Conservation (phyloP, 2,329 filamentous ascomycete species). For the Xylariaceae sp. region DNA sequence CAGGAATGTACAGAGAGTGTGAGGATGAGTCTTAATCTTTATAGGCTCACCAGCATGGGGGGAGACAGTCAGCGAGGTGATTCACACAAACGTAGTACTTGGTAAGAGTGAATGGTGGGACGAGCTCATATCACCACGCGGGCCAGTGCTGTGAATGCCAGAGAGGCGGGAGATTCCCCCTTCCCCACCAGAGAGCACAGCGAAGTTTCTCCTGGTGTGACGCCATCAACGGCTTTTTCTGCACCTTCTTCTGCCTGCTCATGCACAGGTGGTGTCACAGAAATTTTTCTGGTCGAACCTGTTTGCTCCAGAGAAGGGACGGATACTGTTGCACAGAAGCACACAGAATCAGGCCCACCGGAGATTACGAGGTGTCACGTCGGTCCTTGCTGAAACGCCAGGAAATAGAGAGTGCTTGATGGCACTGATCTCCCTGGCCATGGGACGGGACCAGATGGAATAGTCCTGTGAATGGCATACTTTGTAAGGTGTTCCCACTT, state of each 20-base stretch:
- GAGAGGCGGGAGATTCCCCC: not conserved
- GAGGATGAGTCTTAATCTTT: too few species aligned
- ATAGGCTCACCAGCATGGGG: too few species aligned
- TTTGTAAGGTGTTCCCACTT: too few species aligned
- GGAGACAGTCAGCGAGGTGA: too few species aligned
- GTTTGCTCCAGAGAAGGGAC: constrained; percentile 19
- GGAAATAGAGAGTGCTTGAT: not conserved
- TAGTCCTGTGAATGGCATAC: too few species aligned
- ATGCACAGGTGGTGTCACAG: constrained; percentile 2
- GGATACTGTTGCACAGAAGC: constrained; percentile 18
- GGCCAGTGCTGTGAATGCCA: not conserved
- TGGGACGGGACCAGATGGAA: too few species aligned
- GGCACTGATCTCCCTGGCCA: too few species aligned
- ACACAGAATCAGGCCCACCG: constrained; percentile 13
- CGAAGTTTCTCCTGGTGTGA: constrained; percentile 7
- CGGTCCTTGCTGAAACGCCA: constrained; percentile 20
- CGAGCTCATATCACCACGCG: constrained; percentile 2
- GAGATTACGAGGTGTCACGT: constrained; percentile 26
- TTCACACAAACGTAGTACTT: not conserved
- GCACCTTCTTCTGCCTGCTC: constrained; percentile 7
- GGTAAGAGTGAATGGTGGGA: constrained; percentile 1
- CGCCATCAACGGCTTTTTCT: constrained; percentile 14
- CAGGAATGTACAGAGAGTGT: too few species aligned
- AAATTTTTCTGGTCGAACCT: constrained; percentile 4
- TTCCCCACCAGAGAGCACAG: not conserved